Percentiles rank a stretch among this genome's conserved stretches.
Evolutionary conservation across 1,139 yeast species (phyloP).

Genomic region (Ashbya aceris): DNA sequence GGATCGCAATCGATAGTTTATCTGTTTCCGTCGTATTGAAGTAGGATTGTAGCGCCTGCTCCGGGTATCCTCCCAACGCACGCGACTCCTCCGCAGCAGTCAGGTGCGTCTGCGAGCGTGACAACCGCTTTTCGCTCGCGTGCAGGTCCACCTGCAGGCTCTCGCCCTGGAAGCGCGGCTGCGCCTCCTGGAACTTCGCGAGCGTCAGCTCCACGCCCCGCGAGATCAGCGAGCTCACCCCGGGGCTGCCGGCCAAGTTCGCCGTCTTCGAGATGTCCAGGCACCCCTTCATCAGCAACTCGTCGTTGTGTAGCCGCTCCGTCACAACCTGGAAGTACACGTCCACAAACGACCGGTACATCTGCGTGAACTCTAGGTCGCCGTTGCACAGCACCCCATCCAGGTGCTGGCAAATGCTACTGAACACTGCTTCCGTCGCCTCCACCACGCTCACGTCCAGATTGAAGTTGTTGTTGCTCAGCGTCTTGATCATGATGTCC

Average conservation of each 20-base stretch:
- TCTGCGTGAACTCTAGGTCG: slow-evolving; percentile 49
- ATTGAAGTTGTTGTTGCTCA: slow-evolving; percentile 23
- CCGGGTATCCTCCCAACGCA: slow-evolving; percentile 29
- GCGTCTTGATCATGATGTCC: slow-evolving; percentile 33
- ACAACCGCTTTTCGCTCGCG: slow-evolving; percentile 19
- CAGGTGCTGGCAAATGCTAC: slow-evolving; percentile 49
- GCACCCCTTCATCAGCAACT: slow-evolving; percentile 25
- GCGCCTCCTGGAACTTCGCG: slow-evolving; percentile 19
- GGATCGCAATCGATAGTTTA: slow-evolving; percentile 41
- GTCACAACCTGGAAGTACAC: slow-evolving; percentile 20
- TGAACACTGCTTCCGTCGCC: slow-evolving; percentile 29
- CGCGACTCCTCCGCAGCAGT: slow-evolving; percentile 17
- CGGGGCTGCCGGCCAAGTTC: slow-evolving; percentile 24
- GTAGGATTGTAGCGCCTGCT: slow-evolving; percentile 39
- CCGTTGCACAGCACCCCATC: slow-evolving; percentile 67
- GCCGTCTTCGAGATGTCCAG: slow-evolving; percentile 24
- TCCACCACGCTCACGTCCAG: slow-evolving; percentile 27
- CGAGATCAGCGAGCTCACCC: slow-evolving; percentile 20
- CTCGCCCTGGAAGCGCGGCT: slow-evolving; percentile 17
- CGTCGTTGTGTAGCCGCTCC: slow-evolving; percentile 22
- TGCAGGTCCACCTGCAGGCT: slow-evolving; percentile 12
- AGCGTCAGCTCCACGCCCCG: slow-evolving; percentile 21
- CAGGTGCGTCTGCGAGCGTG: slow-evolving; percentile 24
- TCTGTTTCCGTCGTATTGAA: slow-evolving; percentile 44
- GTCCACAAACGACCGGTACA: slow-evolving; percentile 32